Base-by-base conservation (phyloP, 345 rosid species). In the Gossypium herbaceum region DNA sequence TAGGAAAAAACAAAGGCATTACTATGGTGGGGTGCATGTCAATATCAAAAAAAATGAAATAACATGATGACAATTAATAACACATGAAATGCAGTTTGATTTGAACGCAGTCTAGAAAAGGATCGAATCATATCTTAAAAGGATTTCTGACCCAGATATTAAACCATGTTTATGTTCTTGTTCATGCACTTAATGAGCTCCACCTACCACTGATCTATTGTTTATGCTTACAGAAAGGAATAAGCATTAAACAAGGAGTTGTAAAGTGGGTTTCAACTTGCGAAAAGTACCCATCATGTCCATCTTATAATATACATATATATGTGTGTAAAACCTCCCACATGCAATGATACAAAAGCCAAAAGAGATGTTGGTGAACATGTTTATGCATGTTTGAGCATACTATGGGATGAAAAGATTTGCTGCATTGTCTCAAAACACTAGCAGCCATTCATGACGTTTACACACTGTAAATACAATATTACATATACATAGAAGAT, bases 301-400 rank as follows among this genome's bases (percentile, higher is more conserved):
- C 73, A 25, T 68, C 59, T 50, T 10, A 27, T 9, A 17, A 51
- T 51, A 29, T 50, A 5, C 41, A 34, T 34, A 5, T 34, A 34
- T 34, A 5, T 34, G 41, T 34, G 41, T 5, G 41, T 5, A 27
- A 27, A 69, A 51, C 45, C 58, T 51, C 16, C 13, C 60, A 52
- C 73, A 51, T 64, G 69, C 69, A 64, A 64, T n/a, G 68, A 41
- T 64, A 22, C 68, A 41, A 41, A n/a, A 22, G 13, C 69, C n/a
- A 17, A 50, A 51, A 17, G 7, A 50, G n/a, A 51, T 27, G 45
- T 20, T 51, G 59, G 44, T 51, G 73, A 27, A 51, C 73, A 69
- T 51, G 58, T 15, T 68, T 68, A 8, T 24, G 72, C 57, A 48
- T 68, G 73, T 29, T 68, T 25, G 44, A 52, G 43, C 44, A 68